Evolutionary conservation across 1,284 basidiomycete genomes (phyloP).

Genomic region (Sutorius eximius): DNA sequence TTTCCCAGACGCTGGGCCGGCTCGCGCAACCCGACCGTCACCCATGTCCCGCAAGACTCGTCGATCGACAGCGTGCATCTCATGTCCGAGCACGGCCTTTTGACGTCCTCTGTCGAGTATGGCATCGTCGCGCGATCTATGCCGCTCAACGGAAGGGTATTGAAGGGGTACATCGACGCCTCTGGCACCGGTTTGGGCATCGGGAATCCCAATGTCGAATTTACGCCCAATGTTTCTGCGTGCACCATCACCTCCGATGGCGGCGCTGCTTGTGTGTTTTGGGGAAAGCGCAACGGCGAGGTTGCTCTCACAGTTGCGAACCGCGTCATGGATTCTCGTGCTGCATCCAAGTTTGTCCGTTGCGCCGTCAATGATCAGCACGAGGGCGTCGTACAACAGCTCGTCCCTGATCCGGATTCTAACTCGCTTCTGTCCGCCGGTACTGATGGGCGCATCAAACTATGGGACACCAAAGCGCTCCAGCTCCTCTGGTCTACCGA

Average conservation of each 20-base stretch:
- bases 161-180: slow-evolving; percentile 74
- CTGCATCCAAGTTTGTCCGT: slow-evolving; percentile 46
- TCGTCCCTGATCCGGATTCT: slow-evolving; percentile 46
- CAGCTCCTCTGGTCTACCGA: slow-evolving; percentile 64
- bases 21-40: slow-evolving; percentile 59
- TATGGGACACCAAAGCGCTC: slow-evolving; percentile 64
- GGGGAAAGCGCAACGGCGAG: slow-evolving; percentile 76
- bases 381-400: slow-evolving; percentile 52
- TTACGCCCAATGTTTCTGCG: slow-evolving; percentile 64
- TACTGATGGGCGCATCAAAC: slow-evolving; percentile 64
- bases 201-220: slow-evolving; percentile 78
- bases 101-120: slow-evolving; percentile 67
- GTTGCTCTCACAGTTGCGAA: slow-evolving; percentile 61
- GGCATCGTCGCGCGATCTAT: slow-evolving; percentile 76
- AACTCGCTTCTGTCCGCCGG: slow-evolving; percentile 53
- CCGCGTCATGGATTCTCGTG: slow-evolving; percentile 58
- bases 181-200: slow-evolving; percentile 63
- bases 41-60: slow-evolving; percentile 61
- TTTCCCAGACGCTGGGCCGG: slow-evolving; percentile 67
- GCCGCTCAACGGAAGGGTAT: slow-evolving; percentile 67
- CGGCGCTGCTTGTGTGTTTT: slow-evolving; percentile 67
- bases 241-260: slow-evolving; percentile 62
- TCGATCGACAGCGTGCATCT: slow-evolving; percentile 56
- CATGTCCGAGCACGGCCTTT: slow-evolving; percentile 56
- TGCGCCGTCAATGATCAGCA: slow-evolving; percentile 60